Base-by-base conservation (phyloP, 768 basidiomycete genomes). In the Pulveroboletus frians region DNA sequence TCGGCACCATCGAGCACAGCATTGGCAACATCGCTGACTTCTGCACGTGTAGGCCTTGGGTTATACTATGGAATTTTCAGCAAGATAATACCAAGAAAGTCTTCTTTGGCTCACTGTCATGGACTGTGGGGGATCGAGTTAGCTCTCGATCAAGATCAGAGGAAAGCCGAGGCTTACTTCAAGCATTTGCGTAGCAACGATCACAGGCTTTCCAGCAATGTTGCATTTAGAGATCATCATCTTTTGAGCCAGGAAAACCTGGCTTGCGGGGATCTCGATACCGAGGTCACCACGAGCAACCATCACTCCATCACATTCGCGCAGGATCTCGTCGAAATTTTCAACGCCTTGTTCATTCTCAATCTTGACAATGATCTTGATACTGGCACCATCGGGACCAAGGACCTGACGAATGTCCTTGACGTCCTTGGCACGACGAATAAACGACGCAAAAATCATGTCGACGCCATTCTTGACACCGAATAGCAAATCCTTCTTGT, bases 151-250 rank as follows among this genome's bases (percentile, higher is more conserved):
- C 40, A 44, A 39, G 15, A 8, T 32, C 27, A 47, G 40, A 13
- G 36, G 47, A 35, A 17, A 30, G 27, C n/a, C 8, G 29, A 20
- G 26, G 60, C 74, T 51, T 53, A 87, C 88, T 79, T 98, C 95
- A 58, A 99, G 85, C 95, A 99, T 99, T 71, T 99, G 95, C 13
- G 96, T 99, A 9, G 96, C 96, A 53, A 96, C 94, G 66, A 99
- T 98, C 63, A 91, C 89, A 36, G 96, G 94, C 76, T 99, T 99
- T 60, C 96, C 96, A 47, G 81, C 85, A 63, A 95, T 88, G 77
- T 96, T 97, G 75, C 93, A 96, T 76, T 98, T 98, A 51, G 95
- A 83, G 61, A 98, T 99, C 94, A 99, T 99, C 95, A 98, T 98
- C 77, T 99, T 99, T 70, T 99, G 96, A 8, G 96, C 96, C 62